Conservation (phyloP, 495 filamentous ascomycete genomes). For the Coniosporium apollinis region DNA sequence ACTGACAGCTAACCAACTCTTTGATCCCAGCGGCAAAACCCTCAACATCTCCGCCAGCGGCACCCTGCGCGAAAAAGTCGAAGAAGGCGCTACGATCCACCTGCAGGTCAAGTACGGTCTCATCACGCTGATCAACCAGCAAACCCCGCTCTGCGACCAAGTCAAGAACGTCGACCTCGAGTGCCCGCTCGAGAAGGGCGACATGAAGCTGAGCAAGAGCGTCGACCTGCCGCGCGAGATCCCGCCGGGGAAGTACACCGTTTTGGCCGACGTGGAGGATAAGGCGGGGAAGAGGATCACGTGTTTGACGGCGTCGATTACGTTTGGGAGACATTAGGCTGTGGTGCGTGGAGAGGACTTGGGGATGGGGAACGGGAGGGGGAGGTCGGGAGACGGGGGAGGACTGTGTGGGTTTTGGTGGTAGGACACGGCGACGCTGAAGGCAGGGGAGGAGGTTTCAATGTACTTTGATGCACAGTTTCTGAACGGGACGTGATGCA, state of each 20-base stretch:
- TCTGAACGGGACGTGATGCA: too few relatives aligned
- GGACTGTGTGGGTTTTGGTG: too few relatives aligned
- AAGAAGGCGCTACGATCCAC: conserved; percentile 60
- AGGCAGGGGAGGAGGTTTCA: too few relatives aligned
- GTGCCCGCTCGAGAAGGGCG: conserved; percentile 71
- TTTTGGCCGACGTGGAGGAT: conserved; percentile 68
- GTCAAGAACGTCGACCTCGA: conserved; percentile 71
- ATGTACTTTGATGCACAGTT: too few relatives aligned
- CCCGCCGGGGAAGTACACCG: conserved; percentile 79
- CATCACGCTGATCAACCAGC: conserved; percentile 69
- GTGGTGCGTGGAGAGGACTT: conserved; percentile 2
- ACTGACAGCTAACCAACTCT: too few relatives aligned
- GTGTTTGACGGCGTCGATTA: conserved; percentile 56
- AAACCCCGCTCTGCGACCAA: conserved; percentile 72
- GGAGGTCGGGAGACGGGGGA: too few relatives aligned
- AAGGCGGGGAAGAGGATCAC: conserved; percentile 53
- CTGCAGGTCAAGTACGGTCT: conserved; percentile 85
- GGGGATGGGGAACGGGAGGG: not conserved
- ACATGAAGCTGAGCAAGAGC: conserved; percentile 53
- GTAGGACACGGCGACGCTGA: too few relatives aligned
- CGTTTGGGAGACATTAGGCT: conserved; percentile 29
- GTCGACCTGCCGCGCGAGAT: conserved; percentile 78
- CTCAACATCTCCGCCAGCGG: conserved; percentile 68
- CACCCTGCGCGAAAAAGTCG: conserved; percentile 46
- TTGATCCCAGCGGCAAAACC: conserved; percentile 47